Percentiles rank a stretch among this genome's conserved stretches.
Evolutionary conservation across 2,329 filamentous ascomycete genomes (phyloP).

Genomic region (Fusarium brachygibbosum): DNA sequence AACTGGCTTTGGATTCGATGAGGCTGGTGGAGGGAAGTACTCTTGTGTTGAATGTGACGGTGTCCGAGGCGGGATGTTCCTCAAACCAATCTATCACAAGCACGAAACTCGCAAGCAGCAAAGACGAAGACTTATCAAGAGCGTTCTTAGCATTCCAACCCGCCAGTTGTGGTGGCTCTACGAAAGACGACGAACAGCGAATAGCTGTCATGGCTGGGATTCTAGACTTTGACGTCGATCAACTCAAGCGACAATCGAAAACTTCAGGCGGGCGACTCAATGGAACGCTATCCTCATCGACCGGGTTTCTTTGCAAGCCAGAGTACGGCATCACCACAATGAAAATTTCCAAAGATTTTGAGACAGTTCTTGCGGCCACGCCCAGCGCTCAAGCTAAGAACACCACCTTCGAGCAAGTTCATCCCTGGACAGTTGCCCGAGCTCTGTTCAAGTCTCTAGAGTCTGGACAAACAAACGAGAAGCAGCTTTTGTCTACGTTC

Average conservation of each 20-base stretch:
- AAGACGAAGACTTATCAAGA: slow-evolving; percentile 29
- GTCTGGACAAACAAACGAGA: slow-evolving; percentile 5
- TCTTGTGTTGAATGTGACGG: slow-evolving; percentile 50
- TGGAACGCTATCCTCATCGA: slow-evolving; percentile 31
- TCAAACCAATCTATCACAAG: slow-evolving; percentile 39
- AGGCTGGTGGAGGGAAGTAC: slow-evolving; percentile 30
- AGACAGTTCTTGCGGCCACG: slow-evolving; percentile 28
- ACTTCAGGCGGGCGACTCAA: slow-evolving; percentile 20
- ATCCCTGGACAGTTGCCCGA: slow-evolving; percentile 40
- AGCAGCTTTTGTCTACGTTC: slow-evolving; percentile 12
- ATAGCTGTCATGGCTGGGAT: slow-evolving; percentile 42
- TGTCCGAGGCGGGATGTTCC: slow-evolving; percentile 42
- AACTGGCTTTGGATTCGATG: slow-evolving; percentile 44
- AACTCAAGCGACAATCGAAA: slow-evolving; percentile 33
- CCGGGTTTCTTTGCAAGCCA: slow-evolving; percentile 43
- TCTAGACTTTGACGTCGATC: slow-evolving; percentile 35
- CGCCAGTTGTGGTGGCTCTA: slow-evolving; percentile 39
- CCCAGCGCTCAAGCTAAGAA: slow-evolving; percentile 23
- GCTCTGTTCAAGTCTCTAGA: slow-evolving; percentile 42
- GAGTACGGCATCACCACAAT: slow-evolving; percentile 40
- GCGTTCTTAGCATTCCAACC: slow-evolving; percentile 37
- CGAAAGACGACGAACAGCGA: slow-evolving; percentile 37
- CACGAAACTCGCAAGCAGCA: slow-evolving; percentile 29
- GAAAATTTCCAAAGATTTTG: slow-evolving; percentile 35
- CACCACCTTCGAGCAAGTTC: slow-evolving; percentile 36